These are phyloP conservation scores for Isochrysis galbana DNA, from an alignment of 78 protist species.

Conservation along the genomic window DNA sequence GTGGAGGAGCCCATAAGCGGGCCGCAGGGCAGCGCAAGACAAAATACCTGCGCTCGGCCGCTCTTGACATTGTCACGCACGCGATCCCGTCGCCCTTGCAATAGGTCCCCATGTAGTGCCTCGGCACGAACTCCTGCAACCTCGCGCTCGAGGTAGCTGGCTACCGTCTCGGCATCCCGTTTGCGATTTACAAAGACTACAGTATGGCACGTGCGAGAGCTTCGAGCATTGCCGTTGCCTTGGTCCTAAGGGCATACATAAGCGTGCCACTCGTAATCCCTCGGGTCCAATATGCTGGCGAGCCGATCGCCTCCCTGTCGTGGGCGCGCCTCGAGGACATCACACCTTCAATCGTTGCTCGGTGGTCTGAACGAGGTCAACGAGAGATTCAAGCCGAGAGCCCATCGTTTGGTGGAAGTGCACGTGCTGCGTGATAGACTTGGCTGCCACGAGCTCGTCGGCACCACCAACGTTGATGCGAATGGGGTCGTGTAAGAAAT, in stretches of 20 bases:
- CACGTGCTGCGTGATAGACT: constrained; percentile 80
- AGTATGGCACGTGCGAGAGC: background rate
- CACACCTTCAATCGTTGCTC: no score
- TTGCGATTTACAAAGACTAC: background rate
- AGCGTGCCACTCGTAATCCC: no score
- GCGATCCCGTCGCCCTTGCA: background rate
- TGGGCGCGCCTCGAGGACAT: no score
- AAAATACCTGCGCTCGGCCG: constrained; percentile 22
- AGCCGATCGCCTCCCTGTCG: no score
- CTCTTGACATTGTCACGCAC: background rate
- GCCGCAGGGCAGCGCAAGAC: constrained; percentile 52
- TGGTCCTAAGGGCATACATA: no score
- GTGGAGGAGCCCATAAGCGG: no score
- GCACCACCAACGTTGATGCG: constrained; percentile 70
- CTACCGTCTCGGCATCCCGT: constrained; percentile 24
- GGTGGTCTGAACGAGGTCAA: no score
- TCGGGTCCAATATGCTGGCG: no score
- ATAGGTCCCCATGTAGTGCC: constrained; percentile 54
- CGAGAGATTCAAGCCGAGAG: no score
- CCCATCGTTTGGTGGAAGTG: constrained; percentile 33
- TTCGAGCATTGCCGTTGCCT: background rate
- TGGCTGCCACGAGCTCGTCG: constrained; percentile 71
- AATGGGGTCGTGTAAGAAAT: constrained; percentile 27
- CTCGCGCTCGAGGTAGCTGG: background rate
- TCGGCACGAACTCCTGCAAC: background rate